Evolutionary conservation across 176 grass and related monocot species (phyloP).

Genomic region (Urochloa ruziziensis): DNA sequence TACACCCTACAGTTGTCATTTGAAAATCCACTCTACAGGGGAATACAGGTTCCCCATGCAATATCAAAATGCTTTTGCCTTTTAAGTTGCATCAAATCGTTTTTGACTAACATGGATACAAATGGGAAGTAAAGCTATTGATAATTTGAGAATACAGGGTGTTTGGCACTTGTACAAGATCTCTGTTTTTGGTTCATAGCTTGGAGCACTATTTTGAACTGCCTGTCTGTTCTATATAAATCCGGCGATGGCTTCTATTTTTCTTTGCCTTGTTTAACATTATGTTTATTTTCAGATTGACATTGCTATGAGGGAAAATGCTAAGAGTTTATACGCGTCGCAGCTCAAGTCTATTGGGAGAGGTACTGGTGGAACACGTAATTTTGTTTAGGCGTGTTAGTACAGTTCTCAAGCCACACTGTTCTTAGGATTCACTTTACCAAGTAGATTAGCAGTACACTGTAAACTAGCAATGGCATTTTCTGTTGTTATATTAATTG

Average conservation of each 20-base stretch:
- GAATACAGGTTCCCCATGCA: background rate
- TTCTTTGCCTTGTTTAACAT: slow-evolving; percentile 4
- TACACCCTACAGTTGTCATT: background rate
- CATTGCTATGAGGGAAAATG: slow-evolving; percentile 98
- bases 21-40: background rate
- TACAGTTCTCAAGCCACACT: slow-evolving; percentile 11
- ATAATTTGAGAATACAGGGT: background rate
- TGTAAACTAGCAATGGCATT: background rate
- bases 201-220: background rate
- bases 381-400: slow-evolving; percentile 25
- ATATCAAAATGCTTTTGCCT: background rate
- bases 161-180: background rate
- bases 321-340: slow-evolving; percentile 71
- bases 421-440: slow-evolving; percentile 18
- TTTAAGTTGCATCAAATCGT: background rate
- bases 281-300: slow-evolving; percentile 56
- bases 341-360: slow-evolving; percentile 80
- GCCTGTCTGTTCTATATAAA: background rate
- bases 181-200: background rate
- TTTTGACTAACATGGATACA: background rate
- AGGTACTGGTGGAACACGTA: slow-evolving; percentile 48
- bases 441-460: slow-evolving; percentile 12
- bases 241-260: slow-evolving; percentile 10
- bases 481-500: slow-evolving; percentile 28
- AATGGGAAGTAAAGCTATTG: background rate